Evolutionary conservation across 306 rosid genomes (phyloP), one percentile per base, ranked within the genome.

Genomic region (Hippophae rhamnoides): DNA sequence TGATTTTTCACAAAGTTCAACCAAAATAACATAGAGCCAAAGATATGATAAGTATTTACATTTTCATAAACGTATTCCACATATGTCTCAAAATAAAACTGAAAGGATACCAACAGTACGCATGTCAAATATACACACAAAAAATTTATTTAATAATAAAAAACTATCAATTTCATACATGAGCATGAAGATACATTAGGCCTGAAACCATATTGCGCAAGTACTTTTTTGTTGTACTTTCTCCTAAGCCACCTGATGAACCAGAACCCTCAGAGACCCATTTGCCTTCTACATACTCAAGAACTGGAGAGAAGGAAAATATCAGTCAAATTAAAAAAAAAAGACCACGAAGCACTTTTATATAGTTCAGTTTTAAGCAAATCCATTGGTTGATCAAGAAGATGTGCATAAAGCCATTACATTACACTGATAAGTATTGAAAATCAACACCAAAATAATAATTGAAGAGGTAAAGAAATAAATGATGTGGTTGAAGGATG

Each of bases 241-340:
- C 95, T 58, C 81, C 90, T 64, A 88, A 61, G 73, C 72, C 75
- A 56, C 85, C 72, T 14, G 90, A 68, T 46, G 81, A 93, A 70
- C 86, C 97, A 5, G 86, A 65, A 60, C 90, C 97, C 74, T 86
- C 95, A 63, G 89, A 86, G 38, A 84, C 94, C 99, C 99, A 93
- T 69, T 93, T 93, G 69, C 89, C 95, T 72, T 93, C 97, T 59
- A 88, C 97, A 69, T 84, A 93, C 73, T 93, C 99, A 63, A 93
- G 99, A 59, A 93, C 99, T 93, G 83, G 53, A 61, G 5, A 56
- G 65, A 70, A 66, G 41, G 64, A 72, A 54, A 68, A 43, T 43
- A 13, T 43, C 38, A 7, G 57, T 6, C 0, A 65, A 52, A 52
- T 52, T 9, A 9, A 52, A 42, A 11, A 10, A 38, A 57, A 51